phyloP scores from a whole-genome alignment of 2,329 filamentous ascomycete species.

The Alternaria viburni region DNA sequence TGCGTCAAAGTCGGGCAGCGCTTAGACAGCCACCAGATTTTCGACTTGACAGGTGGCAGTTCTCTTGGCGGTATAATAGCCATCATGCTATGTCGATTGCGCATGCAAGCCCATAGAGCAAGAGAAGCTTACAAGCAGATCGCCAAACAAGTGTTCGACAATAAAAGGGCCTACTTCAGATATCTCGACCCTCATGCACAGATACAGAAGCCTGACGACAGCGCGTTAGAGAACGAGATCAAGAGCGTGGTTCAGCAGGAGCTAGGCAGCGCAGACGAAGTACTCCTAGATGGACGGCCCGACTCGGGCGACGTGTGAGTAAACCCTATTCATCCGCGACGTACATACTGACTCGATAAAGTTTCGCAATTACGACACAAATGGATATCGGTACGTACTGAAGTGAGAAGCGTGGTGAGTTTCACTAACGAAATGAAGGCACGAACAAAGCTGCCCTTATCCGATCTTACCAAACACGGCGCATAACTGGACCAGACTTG shows the following conservation, averaged over 20 bases:
- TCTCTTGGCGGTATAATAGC: constrained; percentile 38
- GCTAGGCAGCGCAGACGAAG: constrained; percentile 23
- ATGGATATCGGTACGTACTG: constrained; percentile 30
- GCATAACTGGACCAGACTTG: constrained; percentile 37
- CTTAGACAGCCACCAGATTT: constrained; percentile 38
- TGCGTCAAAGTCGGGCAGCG: constrained; percentile 33
- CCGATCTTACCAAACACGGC: constrained; percentile 39
- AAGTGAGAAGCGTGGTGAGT: neutral
- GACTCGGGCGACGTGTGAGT: constrained; percentile 42
- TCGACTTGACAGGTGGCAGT: constrained; percentile 39
- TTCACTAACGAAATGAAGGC: constrained; percentile 2
- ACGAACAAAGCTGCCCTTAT: constrained; percentile 38
- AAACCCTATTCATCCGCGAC: neutral
- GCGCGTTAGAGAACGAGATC: constrained; percentile 28
- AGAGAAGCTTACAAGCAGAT: constrained; percentile 39
- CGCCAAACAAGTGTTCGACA: constrained; percentile 30
- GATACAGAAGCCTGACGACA: constrained; percentile 11
- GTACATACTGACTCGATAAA: constrained; percentile 14
- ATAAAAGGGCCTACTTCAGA: constrained; percentile 35
- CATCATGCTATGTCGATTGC: constrained; percentile 38
- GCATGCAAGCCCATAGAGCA: constrained; percentile 37
- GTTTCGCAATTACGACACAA: constrained; percentile 37
- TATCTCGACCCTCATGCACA: constrained; percentile 29
- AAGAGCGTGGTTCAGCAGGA: constrained; percentile 28
- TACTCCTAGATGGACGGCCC: constrained; percentile 30